A percentile compares a stretch with the other conserved stretches of the same genome.
Evolutionary conservation across 2,329 filamentous ascomycete genomes (phyloP).

Genomic region (Didymella keratinophila): DNA sequence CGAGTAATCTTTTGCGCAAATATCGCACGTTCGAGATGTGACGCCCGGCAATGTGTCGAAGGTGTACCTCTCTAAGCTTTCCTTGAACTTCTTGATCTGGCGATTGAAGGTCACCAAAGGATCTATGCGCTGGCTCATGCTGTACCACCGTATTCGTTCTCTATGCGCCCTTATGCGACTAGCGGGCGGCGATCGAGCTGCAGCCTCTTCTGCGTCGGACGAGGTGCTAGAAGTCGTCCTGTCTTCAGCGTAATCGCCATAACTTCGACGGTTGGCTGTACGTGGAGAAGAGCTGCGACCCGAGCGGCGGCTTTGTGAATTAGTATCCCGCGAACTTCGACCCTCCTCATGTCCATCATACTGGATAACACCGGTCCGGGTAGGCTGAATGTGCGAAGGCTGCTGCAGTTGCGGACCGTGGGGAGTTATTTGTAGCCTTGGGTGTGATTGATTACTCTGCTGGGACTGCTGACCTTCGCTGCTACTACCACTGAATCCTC

Average conservation of each 20-base stretch:
- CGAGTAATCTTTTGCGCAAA: slow-evolving; percentile 50
- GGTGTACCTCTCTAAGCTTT: slow-evolving; percentile 36
- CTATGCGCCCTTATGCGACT: slow-evolving; percentile 27
- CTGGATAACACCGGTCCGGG: not conserved
- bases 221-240: slow-evolving; percentile 31
- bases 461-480: slow-evolving; percentile 18
- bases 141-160: slow-evolving; percentile 26
- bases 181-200: slow-evolving; percentile 32
- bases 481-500: slow-evolving; percentile 12
- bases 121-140: slow-evolving; percentile 23
- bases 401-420: slow-evolving; percentile 19
- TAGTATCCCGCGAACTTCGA: slow-evolving; percentile 24
- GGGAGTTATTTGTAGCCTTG: slow-evolving; percentile 19
- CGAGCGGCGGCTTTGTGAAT: slow-evolving; percentile 30
- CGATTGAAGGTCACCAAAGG: slow-evolving; percentile 32
- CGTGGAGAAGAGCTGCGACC: slow-evolving; percentile 40
- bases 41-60: slow-evolving; percentile 37
- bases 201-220: slow-evolving; percentile 38
- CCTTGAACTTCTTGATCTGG: slow-evolving; percentile 45
- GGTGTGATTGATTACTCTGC: slow-evolving; percentile 22
- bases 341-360: slow-evolving; percentile 20
- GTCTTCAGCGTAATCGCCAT: slow-evolving; percentile 42
- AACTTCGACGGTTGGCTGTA: slow-evolving; percentile 44
- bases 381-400: not conserved
- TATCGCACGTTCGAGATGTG: slow-evolving; percentile 41